These are phyloP conservation scores for Cryptomeria japonica DNA, from an alignment of 75 land plant genomes.

Conservation along the genomic window DNA sequence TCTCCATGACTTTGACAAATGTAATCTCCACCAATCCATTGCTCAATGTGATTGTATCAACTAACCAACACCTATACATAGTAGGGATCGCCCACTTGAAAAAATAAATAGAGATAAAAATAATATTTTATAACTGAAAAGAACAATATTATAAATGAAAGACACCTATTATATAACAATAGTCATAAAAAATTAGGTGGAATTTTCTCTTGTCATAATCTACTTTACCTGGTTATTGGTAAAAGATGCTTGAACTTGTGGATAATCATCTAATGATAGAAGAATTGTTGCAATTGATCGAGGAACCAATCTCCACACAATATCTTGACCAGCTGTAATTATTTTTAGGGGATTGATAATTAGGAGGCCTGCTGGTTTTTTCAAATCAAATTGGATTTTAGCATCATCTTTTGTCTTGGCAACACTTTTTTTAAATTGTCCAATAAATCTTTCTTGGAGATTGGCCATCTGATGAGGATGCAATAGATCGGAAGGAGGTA, in stretches of 20 bases:
- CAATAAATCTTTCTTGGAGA: conserved; percentile 60
- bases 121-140: too few relatives aligned
- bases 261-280: conserved; percentile 31
- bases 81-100: too few relatives aligned
- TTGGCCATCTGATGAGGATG: neutral
- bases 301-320: conserved; percentile 48
- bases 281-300: conserved; percentile 20
- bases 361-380: conserved; percentile 28
- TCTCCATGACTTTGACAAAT: conserved; percentile 65
- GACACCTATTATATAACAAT: too few relatives aligned
- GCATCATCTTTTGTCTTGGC: conserved; percentile 52
- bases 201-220: neutral
- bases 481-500: too few relatives aligned
- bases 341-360: conserved; percentile 51
- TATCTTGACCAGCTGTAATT: conserved; percentile 47
- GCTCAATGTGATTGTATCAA: conserved; percentile 40
- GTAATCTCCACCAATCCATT: conserved; percentile 63
- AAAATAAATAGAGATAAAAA: too few relatives aligned
- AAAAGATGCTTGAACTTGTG: conserved; percentile 54
- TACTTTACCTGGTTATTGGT: conserved; percentile 22
- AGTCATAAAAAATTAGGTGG: too few relatives aligned
- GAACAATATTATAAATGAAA: too few relatives aligned
- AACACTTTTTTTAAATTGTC: conserved; percentile 23
- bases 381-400: conserved; percentile 12
- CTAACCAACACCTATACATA: conserved; percentile 53